Evolutionary conservation across 495 filamentous ascomycete genomes (phyloP), one percentile per base, ranked within the genome.

Genomic region (Cercophora scortea): DNA sequence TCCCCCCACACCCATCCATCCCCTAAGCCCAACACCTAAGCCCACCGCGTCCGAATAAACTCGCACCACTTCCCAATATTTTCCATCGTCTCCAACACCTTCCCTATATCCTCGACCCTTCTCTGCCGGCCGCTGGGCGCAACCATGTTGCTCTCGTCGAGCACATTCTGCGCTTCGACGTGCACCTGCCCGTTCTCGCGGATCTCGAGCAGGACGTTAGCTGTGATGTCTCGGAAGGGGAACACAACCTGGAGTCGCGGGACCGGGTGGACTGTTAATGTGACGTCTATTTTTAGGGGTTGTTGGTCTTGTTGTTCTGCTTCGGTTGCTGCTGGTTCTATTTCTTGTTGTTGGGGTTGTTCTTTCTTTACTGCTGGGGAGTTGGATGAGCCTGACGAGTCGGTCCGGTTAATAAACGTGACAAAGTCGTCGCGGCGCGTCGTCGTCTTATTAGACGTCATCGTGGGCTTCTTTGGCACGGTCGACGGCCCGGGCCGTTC

Each of bases 31-130:
- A 40, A 32, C 46, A 3, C 38, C 54, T 50, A 55, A 46, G 62
- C 56, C 61, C 71, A 62, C 64, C 72, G 11, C 1, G 54, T 56
- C 56, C 65, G 50, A 4, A 71, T 47, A 57, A 66, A 86, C 68
- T 85, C 80, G n/a, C 75, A 78, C 65, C 81, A 71, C 45, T 78
- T 74, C 6, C 81, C 79, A 16, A 86, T 56, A 64, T 85, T 64
- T 58, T 74, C 74, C 5, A 67, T 45, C 11, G 57, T 32, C 62
- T 73, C 68, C 49, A 77, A 47, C 56, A 68, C 47, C 50, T 51
- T 57, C 10, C 61, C 74, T 45, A 76, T 38, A 45, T 65, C 67
- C 44, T 64, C 61, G 4, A 42, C 50, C n/a, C 38, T 36, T 15
- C 64, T 50, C 53, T 48, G 41, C 53, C 56, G 45, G 11, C 57